Percentiles rank a stretch among this genome's conserved stretches.
phyloP scores from a whole-genome alignment of 768 basidiomycete species.

The Lactifluus hygrophoroides region DNA sequence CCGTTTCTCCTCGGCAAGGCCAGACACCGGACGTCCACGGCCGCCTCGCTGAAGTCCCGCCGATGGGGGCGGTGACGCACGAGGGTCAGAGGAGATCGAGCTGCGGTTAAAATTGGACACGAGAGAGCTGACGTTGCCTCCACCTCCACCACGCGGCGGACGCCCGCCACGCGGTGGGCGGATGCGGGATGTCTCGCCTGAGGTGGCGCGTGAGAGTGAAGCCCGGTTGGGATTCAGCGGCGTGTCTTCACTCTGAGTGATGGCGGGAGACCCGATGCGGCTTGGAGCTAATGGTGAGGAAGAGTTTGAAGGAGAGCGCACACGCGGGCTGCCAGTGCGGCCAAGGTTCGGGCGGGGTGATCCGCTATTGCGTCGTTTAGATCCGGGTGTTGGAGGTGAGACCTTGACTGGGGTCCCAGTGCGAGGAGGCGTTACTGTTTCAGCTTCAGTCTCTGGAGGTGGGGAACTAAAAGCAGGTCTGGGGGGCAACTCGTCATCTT shows the following conservation, averaged over 20 bases:
- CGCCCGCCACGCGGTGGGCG: slow-evolving; percentile 16
- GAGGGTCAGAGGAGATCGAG: slow-evolving; percentile 9
- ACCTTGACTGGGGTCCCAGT: slow-evolving; percentile 30
- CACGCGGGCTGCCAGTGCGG: slow-evolving; percentile 28
- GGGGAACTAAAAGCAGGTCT: slow-evolving; percentile 21
- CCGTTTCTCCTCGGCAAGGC: slow-evolving; percentile 12
- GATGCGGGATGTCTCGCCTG: slow-evolving; percentile 8
- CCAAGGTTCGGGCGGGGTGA: slow-evolving; percentile 29
- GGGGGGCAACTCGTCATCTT: slow-evolving; percentile 41
- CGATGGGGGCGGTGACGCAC: slow-evolving; percentile 11
- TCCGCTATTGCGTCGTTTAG: slow-evolving; percentile 43
- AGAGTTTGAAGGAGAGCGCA: slow-evolving; percentile 17
- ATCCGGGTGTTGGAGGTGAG: slow-evolving; percentile 44
- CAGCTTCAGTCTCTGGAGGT: slow-evolving; percentile 24
- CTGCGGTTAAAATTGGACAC: slow-evolving; percentile 14
- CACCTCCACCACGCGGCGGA: slow-evolving; percentile 14
- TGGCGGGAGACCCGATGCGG: slow-evolving; percentile 13
- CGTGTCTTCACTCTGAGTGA: slow-evolving; percentile 10
- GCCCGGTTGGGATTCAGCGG: slow-evolving; percentile 6
- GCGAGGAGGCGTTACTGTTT: not conserved
- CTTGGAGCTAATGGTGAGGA: slow-evolving; percentile 3
- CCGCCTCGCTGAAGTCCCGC: slow-evolving; percentile 6
- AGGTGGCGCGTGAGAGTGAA: slow-evolving; percentile 15
- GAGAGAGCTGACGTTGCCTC: slow-evolving; percentile 7
- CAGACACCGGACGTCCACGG: slow-evolving; percentile 20